These are phyloP conservation scores for Leccinum imitatum DNA, from an alignment of 768 basidiomycete species.

Conservation along the genomic window DNA sequence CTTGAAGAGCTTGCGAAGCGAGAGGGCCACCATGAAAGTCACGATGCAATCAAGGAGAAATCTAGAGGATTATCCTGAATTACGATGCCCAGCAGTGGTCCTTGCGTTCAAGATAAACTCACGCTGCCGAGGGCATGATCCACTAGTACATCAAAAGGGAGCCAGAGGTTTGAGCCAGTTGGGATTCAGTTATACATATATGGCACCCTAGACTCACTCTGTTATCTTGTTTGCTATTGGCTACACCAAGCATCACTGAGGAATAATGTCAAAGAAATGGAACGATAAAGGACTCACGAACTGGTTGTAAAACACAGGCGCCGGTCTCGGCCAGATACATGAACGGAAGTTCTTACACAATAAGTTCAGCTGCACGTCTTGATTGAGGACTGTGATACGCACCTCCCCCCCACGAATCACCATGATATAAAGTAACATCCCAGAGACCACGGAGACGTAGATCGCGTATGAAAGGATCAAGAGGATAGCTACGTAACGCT, in stretches of 20 bases:
- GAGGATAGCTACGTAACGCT: no score
- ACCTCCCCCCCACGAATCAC: no score
- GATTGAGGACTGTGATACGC: no score
- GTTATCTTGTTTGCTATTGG: not conserved
- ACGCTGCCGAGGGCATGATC: not conserved
- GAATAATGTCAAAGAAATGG: not conserved
- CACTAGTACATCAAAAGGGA: not conserved
- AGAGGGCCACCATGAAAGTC: not conserved
- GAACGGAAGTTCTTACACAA: no score
- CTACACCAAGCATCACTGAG: not conserved
- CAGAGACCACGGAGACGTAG: no score
- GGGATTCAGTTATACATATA: not conserved
- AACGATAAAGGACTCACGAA: not conserved
- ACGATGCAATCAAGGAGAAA: not conserved
- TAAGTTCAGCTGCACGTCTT: no score
- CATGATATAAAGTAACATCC: no score
- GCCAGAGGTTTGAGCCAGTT: not conserved
- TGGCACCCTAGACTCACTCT: not conserved
- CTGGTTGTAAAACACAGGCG: no score
- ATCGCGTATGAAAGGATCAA: no score
- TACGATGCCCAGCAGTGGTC: not conserved
- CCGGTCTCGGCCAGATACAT: no score
- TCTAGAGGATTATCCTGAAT: not conserved
- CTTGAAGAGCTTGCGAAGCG: constrained; percentile 4
- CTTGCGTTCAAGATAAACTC: not conserved